Conservation (phyloP, 2,329 filamentous ascomycete genomes). For the Epichloe festucae region DNA sequence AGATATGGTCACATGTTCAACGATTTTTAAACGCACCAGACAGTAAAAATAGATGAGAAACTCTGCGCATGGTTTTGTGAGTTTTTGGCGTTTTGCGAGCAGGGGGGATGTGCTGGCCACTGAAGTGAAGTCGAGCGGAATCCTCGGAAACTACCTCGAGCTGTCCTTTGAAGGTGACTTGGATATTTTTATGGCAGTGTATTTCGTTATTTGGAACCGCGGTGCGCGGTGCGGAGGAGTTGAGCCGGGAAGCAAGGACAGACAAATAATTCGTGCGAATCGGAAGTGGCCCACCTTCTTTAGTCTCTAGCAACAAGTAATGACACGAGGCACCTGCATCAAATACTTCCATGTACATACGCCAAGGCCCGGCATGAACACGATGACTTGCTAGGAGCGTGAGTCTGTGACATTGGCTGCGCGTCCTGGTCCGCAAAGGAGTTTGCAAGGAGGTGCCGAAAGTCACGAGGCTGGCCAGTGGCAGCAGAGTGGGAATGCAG, state of each 20-base stretch:
- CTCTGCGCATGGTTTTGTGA: neutral
- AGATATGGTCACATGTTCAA: slow-evolving; percentile 64
- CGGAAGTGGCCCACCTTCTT: neutral
- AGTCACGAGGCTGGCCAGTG: slow-evolving; percentile 1
- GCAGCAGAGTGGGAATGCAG: neutral
- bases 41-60: neutral
- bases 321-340: slow-evolving; percentile 3
- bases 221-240: neutral
- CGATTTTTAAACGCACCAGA: slow-evolving; percentile 45
- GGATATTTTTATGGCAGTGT: neutral
- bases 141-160: neutral
- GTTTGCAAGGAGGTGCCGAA: neutral
- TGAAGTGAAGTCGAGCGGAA: neutral
- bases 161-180: neutral
- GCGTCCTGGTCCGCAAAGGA: no score
- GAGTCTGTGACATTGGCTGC: no score
- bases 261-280: neutral
- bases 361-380: no score
- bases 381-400: no score
- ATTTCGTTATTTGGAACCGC: neutral
- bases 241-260: neutral
- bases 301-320: neutral
- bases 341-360: slow-evolving; percentile 1
- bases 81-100: neutral
- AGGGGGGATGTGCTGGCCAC: neutral